Evolutionary conservation across 1,284 basidiomycete species (phyloP), one percentile per base, ranked within the genome.

Genomic region (Trichosporon faecale): DNA sequence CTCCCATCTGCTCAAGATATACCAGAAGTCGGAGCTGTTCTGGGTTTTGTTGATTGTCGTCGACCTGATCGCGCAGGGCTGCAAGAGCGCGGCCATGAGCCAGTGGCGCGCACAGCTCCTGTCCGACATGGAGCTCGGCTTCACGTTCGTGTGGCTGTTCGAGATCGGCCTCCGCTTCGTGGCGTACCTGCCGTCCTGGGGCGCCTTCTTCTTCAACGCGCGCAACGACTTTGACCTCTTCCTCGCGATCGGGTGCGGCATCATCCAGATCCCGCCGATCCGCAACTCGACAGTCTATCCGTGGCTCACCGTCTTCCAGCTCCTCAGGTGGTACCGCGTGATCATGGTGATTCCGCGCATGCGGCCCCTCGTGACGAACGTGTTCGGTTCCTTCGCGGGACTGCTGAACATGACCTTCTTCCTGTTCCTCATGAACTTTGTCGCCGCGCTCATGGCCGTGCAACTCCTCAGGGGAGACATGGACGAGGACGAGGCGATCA

Each of bases 331-430:
- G 85, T 98, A 99, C 82, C 88, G 96, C 1, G 93, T 98, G 37
- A 95, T 98, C 76, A 82, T 98, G 57, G 73, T 76, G 21, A 77
- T 83, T 33, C 80, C 80, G 31, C 76, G 81, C 60, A 83, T 82
- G 79, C 77, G 75, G 66, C 79, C 70, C 25, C 74, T 84, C 35
- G 75, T 94, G 93, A 85, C 91, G 7, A 90, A 91, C 1, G 91
- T 98, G 0, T 94, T 98, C 75, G 95, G 95, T 29, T 95, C 94
- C 80, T 90, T 98, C 85, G 91, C 91, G 72, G 95, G 94, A 84
- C 85, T 99, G 40, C 86, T 89, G 35, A 98, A 98, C 87, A 98
- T 98, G 94, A 89, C 93, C 16, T 82, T 96, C 46, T 98, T 99
- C 86, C 87, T 99, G 29, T 84, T 98, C 71, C 84, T 97, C 71